Base-by-base conservation (phyloP, 2,329 filamentous ascomycete genomes). In the Tolypocladium amazonense region DNA sequence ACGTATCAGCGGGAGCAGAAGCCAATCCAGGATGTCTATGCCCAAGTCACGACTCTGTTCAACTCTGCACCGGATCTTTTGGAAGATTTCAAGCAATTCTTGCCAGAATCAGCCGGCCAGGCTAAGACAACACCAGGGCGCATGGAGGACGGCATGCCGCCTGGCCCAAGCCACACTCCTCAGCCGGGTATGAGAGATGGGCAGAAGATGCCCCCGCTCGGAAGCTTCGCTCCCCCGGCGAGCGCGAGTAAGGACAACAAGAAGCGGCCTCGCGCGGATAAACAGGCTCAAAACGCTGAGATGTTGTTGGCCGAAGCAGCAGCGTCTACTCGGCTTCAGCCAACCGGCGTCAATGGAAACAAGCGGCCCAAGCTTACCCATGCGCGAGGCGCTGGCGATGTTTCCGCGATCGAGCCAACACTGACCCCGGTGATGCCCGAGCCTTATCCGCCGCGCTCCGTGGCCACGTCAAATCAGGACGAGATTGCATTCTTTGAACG, bases 1-100 rank as follows among this genome's bases (percentile, higher is more conserved):
- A 99, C 94, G 2, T 99, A 99, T 69, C 94, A 99, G 74, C 86
- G 94, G 60, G 94, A 99, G 73, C 96, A 94, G 58, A 97, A 97
- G 71, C 95, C 94, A 0, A 99, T 99, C 43, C 92, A 97, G 72
- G 94, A 99, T 73, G 94, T 99, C 3, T 99, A 99, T 72, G 89
- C 90, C 1, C 94, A 99, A 73, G 94, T 99, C 30, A 99, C 95
- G 0, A 89, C 88, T 38, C 79, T 99, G 1, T 99, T 99, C 77
- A 92, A 91, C 70, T 88, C 89, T 6, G 94, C 95, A 0, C 93
- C 93, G 5, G 94, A 99, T 74, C 84, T 99, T 15, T 79, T 99
- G 2, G 94, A 99, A 73, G 94, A 99, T 70, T 99, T 99, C 72
- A 99, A 99, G 73, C 94, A 99, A 70, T 99, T 99, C 66, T 81